Base-by-base conservation (phyloP, 352 stramenopile genomes). In the Phytopythium sindhum region DNA sequence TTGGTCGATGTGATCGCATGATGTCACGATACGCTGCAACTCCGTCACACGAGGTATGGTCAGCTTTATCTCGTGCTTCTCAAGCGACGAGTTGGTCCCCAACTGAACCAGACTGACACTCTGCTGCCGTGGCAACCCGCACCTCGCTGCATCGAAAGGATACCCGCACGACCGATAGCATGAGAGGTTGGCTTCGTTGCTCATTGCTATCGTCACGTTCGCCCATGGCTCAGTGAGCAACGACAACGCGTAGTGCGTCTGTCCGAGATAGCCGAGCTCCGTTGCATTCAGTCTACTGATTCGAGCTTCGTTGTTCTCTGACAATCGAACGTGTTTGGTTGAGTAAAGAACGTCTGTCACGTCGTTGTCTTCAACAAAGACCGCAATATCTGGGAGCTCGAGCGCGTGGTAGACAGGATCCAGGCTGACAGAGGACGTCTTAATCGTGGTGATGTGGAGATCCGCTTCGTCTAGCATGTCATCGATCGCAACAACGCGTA, bases 131-230 rank as follows among this genome's bases (percentile, higher is more conserved):
- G 85, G 85, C 4, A 93, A 60, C 0, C 85, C 85, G 48, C 85
- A 93, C 2, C 53, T 63, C 0, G 58, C 41, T 7, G 67, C 47
- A 39, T 91, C 82, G 44, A 90, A 84, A 1, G 75, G 79, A 33
- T 87, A 91, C 0, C 85, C 85, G 19, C 85, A 93, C n/a, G 69
- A 57, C 19, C 85, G 82, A 58, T 93, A 93, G 60, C 85, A 93
- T 0, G 67, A 63, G 3, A 67, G 63, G 12, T 88, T 76, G 4
- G 67, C 77, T 61, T 93, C 82, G 48, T 91, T 93, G 54, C 79
- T 90, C 71, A 93, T 89, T 3, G 82, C 78, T 31, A 93, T 77
- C 1, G 82, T 91, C 14, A 93, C 82, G 35, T 88, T 84, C 1
- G 80, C 72, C 67, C 80, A 93, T 3, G 82, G 85, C 53, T 93